These are phyloP conservation scores for Botryotinia globosa DNA, from an alignment of 2,329 filamentous ascomycete genomes.

Conservation along the genomic window DNA sequence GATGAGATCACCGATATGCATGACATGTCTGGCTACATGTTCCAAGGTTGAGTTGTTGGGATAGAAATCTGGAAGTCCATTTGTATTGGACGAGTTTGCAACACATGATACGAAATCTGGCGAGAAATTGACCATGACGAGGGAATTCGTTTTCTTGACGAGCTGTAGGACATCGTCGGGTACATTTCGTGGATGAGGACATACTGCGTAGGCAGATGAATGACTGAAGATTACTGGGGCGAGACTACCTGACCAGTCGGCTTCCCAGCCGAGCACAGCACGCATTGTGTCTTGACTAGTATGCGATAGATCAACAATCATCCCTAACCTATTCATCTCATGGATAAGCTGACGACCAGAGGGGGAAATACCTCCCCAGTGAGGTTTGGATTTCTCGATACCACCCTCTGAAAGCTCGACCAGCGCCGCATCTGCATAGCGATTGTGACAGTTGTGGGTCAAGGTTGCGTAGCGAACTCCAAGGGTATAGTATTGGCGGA, in stretches of 20 bases:
- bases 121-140: constrained; percentile 91
- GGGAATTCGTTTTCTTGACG: constrained; percentile 67
- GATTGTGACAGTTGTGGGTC: constrained; percentile 92
- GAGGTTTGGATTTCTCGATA: constrained; percentile 46
- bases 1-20: constrained; percentile 76
- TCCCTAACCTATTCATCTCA: constrained; percentile 93
- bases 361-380: constrained; percentile 70
- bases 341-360: constrained; percentile 66
- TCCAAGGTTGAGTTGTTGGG: constrained; percentile 68
- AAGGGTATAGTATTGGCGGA: constrained; percentile 72
- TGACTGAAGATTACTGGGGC: constrained; percentile 90
- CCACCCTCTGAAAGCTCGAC: constrained; percentile 47
- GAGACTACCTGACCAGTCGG: constrained; percentile 65
- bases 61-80: constrained; percentile 66
- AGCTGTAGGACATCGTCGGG: constrained; percentile 77
- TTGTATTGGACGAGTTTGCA: constrained; percentile 50
- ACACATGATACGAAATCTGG: constrained; percentile 78
- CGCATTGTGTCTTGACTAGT: constrained; percentile 77
- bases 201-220: constrained; percentile 75
- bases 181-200: constrained; percentile 87
- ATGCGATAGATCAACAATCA: constrained; percentile 90
- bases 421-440: constrained; percentile 80
- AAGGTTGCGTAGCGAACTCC: constrained; percentile 86
- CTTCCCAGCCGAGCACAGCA: constrained; percentile 67
- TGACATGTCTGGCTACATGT: constrained; percentile 77